Evolutionary conservation across 2,329 filamentous ascomycete genomes (phyloP).

Genomic region (Myriosclerotinia scirpicola): DNA sequence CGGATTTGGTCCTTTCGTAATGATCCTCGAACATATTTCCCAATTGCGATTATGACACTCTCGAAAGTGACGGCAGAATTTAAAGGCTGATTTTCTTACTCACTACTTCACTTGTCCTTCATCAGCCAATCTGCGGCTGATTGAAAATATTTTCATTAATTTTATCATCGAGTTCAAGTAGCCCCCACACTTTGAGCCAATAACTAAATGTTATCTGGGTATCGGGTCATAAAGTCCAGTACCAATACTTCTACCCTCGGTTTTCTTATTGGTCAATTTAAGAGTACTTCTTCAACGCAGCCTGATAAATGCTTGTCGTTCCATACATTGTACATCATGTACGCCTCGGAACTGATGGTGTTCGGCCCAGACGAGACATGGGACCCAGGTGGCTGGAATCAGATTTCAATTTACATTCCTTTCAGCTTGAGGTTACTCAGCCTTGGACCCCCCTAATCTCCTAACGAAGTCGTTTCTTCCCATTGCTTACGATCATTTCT

Average conservation of each 20-base stretch:
- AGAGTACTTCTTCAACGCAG: constrained; percentile 13
- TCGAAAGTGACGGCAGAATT: neutral
- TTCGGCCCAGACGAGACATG: constrained; percentile 17
- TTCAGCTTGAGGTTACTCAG: constrained; percentile 24
- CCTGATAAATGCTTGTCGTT: constrained; percentile 21
- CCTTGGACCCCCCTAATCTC: constrained; percentile 3
- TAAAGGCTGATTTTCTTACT: constrained; percentile 9
- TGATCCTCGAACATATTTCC: constrained; percentile 4
- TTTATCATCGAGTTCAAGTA: neutral
- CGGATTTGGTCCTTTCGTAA: neutral
- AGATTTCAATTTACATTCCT: constrained; percentile 18
- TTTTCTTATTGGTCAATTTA: constrained; percentile 17
- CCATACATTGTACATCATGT: neutral
- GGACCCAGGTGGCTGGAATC: constrained; percentile 14
- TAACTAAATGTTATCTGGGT: neutral
- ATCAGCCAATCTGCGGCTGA: constrained; percentile 12
- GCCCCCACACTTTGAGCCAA: constrained; percentile 7
- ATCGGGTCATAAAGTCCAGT: neutral
- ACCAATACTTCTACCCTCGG: neutral
- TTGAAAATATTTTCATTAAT: neutral
- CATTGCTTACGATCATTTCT: constrained; percentile 5
- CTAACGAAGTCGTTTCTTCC: constrained; percentile 15
- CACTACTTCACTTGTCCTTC: constrained; percentile 4
- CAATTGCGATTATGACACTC: neutral
- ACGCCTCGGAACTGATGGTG: neutral